Percentiles rank a stretch among this genome's conserved stretches.
These are phyloP conservation scores for Colletotrichum cereale DNA, from an alignment of 2,329 filamentous ascomycete species.

Conservation along the genomic window DNA sequence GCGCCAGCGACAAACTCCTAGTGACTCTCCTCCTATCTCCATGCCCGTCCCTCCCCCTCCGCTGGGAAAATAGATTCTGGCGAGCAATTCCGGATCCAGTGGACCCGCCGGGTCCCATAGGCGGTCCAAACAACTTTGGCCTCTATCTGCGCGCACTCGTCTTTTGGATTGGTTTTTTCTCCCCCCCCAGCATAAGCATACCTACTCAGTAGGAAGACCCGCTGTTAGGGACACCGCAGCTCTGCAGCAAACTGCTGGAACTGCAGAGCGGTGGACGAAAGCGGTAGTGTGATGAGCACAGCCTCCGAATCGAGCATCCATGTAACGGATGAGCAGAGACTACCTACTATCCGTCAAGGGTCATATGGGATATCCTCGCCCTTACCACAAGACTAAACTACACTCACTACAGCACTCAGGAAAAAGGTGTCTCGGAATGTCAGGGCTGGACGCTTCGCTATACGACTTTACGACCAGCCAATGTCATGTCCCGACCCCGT, in stretches of 20 bases:
- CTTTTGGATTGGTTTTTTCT: too few species aligned
- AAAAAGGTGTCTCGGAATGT: background rate
- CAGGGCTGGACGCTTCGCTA: background rate
- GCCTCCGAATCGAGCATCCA: constrained; percentile 28
- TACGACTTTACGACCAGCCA: background rate
- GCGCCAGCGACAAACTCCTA: constrained; percentile 1
- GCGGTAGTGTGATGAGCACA: constrained; percentile 14
- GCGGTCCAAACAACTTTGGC: constrained; percentile 3
- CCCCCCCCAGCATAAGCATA: too few species aligned
- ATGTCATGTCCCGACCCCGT: background rate
- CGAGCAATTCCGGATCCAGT: background rate
- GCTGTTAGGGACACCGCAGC: constrained; percentile 32
- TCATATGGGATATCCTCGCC: background rate
- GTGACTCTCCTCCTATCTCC: background rate
- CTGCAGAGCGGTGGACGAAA: constrained; percentile 24
- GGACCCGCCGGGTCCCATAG: background rate
- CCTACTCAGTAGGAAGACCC: too few species aligned
- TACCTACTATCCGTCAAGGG: background rate
- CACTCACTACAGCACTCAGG: background rate
- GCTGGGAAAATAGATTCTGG: constrained; percentile 1
- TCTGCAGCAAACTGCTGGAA: constrained; percentile 18
- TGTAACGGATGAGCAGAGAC: constrained; percentile 25
- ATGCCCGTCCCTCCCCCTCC: too few species aligned
- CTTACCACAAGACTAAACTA: background rate
- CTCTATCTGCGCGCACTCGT: too few species aligned